Conservation (phyloP, 1,139 yeast genomes). For the Candida labiduridarum region DNA sequence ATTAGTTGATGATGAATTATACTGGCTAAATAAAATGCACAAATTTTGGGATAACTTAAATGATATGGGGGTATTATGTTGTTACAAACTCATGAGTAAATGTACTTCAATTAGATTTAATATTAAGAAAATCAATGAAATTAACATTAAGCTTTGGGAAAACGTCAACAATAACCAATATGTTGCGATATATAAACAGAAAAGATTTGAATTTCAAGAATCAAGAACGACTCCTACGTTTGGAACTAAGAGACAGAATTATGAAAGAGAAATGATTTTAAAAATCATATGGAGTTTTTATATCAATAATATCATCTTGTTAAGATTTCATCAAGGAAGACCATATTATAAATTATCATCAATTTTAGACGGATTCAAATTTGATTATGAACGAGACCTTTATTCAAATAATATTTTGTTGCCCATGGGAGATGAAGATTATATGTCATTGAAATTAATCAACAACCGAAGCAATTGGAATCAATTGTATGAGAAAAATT, state of each 20-base stretch:
- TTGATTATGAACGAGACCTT: constrained; percentile 18
- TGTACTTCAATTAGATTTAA: constrained; percentile 18
- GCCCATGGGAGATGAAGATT: constrained; percentile 19
- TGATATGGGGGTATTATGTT: constrained; percentile 26
- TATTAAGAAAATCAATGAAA: constrained; percentile 15
- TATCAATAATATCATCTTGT: constrained; percentile 31
- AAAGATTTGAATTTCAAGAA: constrained; percentile 13
- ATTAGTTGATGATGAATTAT: constrained; percentile 30
- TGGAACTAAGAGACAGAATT: constrained; percentile 34
- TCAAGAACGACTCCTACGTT: constrained; percentile 10
- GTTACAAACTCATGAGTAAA: constrained; percentile 23
- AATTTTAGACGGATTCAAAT: constrained; percentile 15
- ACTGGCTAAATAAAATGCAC: constrained; percentile 42
- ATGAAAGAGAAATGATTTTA: constrained; percentile 37
- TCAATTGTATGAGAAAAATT: constrained; percentile 13
- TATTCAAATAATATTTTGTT: constrained; percentile 17
- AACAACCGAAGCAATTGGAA: constrained; percentile 15
- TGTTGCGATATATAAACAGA: constrained; percentile 20
- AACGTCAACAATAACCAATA: constrained; percentile 29
- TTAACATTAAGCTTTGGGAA: constrained; percentile 22
- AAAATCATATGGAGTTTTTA: constrained; percentile 48
- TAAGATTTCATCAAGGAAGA: constrained; percentile 39
- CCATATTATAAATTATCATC: constrained; percentile 33
- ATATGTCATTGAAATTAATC: constrained; percentile 11
- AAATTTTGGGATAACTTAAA: constrained; percentile 39